These are phyloP conservation scores for Leccinum sublutescens DNA, from an alignment of 768 basidiomycete genomes.

Conservation along the genomic window DNA sequence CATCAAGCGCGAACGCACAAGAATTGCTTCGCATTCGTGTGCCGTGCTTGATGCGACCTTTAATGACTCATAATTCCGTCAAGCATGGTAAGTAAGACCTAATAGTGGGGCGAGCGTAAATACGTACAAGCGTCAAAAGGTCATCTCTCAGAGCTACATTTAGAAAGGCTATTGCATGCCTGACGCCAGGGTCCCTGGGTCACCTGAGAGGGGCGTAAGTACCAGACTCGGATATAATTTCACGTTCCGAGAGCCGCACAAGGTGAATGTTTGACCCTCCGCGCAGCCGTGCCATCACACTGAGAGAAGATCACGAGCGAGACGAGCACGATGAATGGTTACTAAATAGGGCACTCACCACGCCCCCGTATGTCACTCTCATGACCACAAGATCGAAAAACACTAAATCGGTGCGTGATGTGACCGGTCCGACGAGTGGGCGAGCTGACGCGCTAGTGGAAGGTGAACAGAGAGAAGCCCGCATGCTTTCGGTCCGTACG, in stretches of 20 bases:
- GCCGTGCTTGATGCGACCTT: conserved; percentile 10
- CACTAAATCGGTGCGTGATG: background rate
- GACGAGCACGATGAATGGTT: conserved; percentile 3
- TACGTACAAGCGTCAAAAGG: conserved; percentile 24
- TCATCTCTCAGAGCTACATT: conserved; percentile 14
- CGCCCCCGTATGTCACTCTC: conserved; percentile 1
- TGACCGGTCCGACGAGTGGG: conserved; percentile 7
- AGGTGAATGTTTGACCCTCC: background rate
- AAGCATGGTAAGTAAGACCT: conserved; percentile 13
- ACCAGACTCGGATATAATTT: background rate
- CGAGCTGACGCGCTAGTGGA: background rate
- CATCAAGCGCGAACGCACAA: conserved; percentile 14
- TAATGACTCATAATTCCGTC: conserved; percentile 17
- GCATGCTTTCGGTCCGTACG: conserved; percentile 4
- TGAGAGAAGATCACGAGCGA: conserved; percentile 1
- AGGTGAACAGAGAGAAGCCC: conserved; percentile 9
- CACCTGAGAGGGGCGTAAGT: conserved; percentile 6
- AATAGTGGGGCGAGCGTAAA: conserved; percentile 21
- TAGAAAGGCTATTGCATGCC: conserved; percentile 15
- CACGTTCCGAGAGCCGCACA: background rate
- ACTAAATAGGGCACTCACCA: background rate
- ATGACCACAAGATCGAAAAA: background rate
- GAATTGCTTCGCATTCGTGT: conserved; percentile 6
- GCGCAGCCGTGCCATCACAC: conserved; percentile 6
- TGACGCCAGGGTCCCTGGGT: conserved; percentile 7